phyloP scores from a whole-genome alignment of 352 stramenopile species.

The Phytophthora pseudosyringae region DNA sequence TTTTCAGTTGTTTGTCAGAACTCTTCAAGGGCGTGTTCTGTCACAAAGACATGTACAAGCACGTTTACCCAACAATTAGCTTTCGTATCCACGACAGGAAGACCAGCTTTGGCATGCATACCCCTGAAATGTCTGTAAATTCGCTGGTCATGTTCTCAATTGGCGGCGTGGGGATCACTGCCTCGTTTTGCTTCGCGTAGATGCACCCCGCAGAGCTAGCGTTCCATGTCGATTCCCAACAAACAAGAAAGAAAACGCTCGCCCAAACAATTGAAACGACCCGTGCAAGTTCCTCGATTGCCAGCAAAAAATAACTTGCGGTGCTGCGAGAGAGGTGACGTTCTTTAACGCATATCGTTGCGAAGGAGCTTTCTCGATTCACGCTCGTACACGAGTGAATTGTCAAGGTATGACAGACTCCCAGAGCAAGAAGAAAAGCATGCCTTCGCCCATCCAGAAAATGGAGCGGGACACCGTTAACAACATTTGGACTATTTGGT shows the following conservation, averaged over 20 bases:
- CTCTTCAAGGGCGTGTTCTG: constrained; percentile 39
- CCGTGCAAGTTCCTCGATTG: constrained; percentile 1
- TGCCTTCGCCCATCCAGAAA: constrained; percentile 34
- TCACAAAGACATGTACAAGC: not conserved
- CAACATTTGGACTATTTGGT: constrained; percentile 79
- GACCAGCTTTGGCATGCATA: constrained; percentile 10
- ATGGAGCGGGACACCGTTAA: constrained; percentile 25
- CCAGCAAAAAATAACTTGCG: constrained; percentile 36
- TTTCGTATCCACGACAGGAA: not conserved
- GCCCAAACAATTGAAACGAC: constrained; percentile 36
- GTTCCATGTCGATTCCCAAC: constrained; percentile 37
- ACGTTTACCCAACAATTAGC: not conserved
- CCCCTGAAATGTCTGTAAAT: constrained; percentile 67
- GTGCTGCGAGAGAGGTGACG: not conserved
- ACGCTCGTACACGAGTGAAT: not conserved
- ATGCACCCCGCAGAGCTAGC: constrained; percentile 25
- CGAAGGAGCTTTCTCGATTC: not conserved
- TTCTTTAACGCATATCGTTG: too few species aligned
- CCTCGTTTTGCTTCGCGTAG: constrained; percentile 22
- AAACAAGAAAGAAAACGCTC: constrained; percentile 21
- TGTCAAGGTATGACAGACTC: constrained; percentile 6
- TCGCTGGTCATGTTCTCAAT: constrained; percentile 45
- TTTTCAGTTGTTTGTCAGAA: constrained; percentile 55
- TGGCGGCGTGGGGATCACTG: not conserved
- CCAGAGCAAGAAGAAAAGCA: constrained; percentile 23